These are phyloP conservation scores for Friedmanniomyces simplex DNA, from an alignment of 495 filamentous ascomycete species.

Conservation along the genomic window DNA sequence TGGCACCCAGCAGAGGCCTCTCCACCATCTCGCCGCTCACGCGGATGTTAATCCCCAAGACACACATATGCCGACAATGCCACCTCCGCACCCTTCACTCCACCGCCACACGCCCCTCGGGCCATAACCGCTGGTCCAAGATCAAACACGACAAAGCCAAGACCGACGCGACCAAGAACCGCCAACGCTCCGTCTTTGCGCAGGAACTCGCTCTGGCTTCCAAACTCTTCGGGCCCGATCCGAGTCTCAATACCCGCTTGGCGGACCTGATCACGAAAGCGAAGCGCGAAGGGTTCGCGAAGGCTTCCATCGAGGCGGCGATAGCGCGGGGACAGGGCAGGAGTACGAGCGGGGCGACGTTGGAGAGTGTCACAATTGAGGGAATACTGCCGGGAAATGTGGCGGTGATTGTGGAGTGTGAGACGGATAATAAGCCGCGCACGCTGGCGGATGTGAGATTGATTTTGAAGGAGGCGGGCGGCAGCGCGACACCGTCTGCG, in stretches of 20 bases:
- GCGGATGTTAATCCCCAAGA: not conserved
- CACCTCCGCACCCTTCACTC: not conserved
- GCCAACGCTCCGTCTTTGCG: slow-evolving; percentile 35
- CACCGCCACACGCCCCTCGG: slow-evolving; percentile 38
- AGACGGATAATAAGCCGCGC: slow-evolving; percentile 69
- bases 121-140: slow-evolving; percentile 88
- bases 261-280: slow-evolving; percentile 60
- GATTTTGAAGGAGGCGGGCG: slow-evolving; percentile 59
- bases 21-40: not conserved
- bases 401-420: slow-evolving; percentile 70
- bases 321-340: slow-evolving; percentile 80
- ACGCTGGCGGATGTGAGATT: slow-evolving; percentile 59
- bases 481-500: slow-evolving; percentile 55
- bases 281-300: slow-evolving; percentile 79
- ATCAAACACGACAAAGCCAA: slow-evolving; percentile 90
- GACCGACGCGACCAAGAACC: slow-evolving; percentile 53
- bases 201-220: slow-evolving; percentile 47
- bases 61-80: slow-evolving; percentile 11
- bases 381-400: slow-evolving; percentile 68
- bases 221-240: slow-evolving; percentile 58
- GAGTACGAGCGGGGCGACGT: slow-evolving; percentile 54
- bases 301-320: slow-evolving; percentile 69
- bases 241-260: slow-evolving; percentile 61
- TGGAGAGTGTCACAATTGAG: slow-evolving; percentile 72
- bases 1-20: slow-evolving; percentile 19